phyloP scores from a whole-genome alignment of 306 rosid species.

The Quercus wislizeni region DNA sequence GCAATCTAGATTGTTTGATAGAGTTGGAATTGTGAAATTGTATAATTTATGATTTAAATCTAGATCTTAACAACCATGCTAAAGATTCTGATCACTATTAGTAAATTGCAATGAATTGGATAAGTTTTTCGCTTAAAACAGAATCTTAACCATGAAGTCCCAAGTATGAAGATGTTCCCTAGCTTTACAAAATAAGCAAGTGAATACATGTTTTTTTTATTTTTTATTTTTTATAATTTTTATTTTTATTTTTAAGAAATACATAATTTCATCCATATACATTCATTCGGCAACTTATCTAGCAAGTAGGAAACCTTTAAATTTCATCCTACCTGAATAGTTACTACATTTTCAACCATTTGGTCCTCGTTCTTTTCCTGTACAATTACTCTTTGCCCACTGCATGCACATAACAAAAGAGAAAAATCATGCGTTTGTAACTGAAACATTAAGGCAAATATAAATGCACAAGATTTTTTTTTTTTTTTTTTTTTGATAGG shows the following conservation, averaged over 20 bases:
- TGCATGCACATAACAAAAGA: slow-evolving; percentile 40
- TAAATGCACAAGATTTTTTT: neutral
- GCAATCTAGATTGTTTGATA: too few species aligned
- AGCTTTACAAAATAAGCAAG: neutral
- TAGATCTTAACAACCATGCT: neutral
- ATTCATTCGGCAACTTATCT: neutral
- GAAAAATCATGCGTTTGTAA: neutral
- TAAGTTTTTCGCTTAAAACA: neutral
- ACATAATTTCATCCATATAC: neutral
- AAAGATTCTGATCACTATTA: neutral
- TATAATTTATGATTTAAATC: too few species aligned
- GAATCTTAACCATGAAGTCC: neutral
- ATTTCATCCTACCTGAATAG: slow-evolving; percentile 69
- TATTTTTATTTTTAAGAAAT: neutral
- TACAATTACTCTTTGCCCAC: slow-evolving; percentile 84
- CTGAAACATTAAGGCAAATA: neutral
- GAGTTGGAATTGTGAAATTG: too few species aligned
- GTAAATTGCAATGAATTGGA: neutral
- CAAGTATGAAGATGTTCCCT: neutral
- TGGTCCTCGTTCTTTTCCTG: slow-evolving; percentile 72
- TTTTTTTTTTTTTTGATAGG: too few species aligned
- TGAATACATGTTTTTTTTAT: neutral
- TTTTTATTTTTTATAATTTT: too few species aligned
- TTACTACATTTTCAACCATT: slow-evolving; percentile 70
- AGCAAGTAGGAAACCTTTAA: slow-evolving; percentile 16